Evolutionary conservation across 2,329 filamentous ascomycete species (phyloP), one percentile per base, ranked within the genome.

Genomic region (Beauveria scarabaeidicola): DNA sequence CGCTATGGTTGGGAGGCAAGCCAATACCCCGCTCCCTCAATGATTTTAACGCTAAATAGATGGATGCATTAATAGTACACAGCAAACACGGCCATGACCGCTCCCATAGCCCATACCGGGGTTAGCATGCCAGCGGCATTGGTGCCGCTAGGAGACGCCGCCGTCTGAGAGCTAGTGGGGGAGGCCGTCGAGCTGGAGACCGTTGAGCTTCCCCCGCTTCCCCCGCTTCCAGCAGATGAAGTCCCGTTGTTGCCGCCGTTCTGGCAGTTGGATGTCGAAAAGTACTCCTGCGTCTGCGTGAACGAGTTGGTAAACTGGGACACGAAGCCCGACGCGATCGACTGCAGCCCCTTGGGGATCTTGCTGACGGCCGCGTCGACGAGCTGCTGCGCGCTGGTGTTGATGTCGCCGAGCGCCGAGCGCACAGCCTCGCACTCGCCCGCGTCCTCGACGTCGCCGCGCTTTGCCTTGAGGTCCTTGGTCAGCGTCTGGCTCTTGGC

Each of bases 381-480:
- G 1, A 61, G 53, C 8, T 11, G 44, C 52, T 57, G 44, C 8
- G 59, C 44, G 47, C 47, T 57, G 10, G 25, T 44, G 27, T 52
- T 57, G 29, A 61, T 61, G 27, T 61, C 59, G 8, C 9, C 47
- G 6, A 61, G 10, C 4, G 46, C 47, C 36, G 46, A 25, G 46
- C 59, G 59, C n/a, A 57, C 59, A 0, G 52, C 21, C 27, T 57
- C 59, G 47, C 59, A 61, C 46, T 57, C 52, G 59, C 53, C 21
- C 13, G 52, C 59, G 27, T 52, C 5, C 11, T 50, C 59, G 3
- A 56, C 52, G 17, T 50, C 53, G 59, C 47, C 40, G 47, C 59
- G 59, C 52, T 61, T 61, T 17, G 4, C 17, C 59, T 61, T 61
- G n/a, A 61, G 36, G 46, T 74, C 59, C 23, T 36, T 19, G 25